Conservation (phyloP, 208 protist genomes). For the Acanthamoeba healyi region DNA sequence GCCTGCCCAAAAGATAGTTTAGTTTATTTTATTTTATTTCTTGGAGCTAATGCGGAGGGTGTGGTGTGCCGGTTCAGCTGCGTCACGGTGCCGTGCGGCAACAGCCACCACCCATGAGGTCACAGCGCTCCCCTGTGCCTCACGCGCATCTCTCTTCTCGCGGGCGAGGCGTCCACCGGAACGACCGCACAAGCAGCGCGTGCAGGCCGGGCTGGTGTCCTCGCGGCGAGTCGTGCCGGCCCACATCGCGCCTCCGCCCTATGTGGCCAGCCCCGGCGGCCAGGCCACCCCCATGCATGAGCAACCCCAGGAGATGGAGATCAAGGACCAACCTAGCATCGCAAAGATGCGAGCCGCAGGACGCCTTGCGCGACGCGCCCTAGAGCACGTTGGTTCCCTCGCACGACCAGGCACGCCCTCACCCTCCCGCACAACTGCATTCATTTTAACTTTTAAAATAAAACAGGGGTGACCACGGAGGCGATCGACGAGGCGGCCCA, state of each 20-base stretch:
- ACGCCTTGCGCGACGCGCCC: conserved; percentile 6
- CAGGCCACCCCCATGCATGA: background rate
- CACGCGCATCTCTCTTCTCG: background rate
- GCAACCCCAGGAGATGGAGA: conserved; percentile 1
- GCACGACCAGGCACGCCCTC: background rate
- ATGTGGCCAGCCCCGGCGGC: background rate
- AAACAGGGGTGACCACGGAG: conserved; percentile 97
- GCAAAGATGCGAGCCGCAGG: conserved; percentile 12
- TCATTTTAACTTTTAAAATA: too few relatives aligned
- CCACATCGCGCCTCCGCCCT: conserved; percentile 2
- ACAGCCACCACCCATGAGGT: too few relatives aligned
- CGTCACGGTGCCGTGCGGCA: too few relatives aligned
- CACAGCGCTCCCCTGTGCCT: too few relatives aligned
- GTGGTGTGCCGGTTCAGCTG: too few relatives aligned
- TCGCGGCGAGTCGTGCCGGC: background rate
- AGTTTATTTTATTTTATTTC: too few relatives aligned
- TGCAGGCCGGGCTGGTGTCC: background rate
- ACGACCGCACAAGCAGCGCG: background rate
- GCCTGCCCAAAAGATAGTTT: too few relatives aligned
- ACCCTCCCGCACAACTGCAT: background rate
- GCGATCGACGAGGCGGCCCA: conserved; percentile 95
- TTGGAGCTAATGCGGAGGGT: too few relatives aligned
- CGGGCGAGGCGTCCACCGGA: background rate
- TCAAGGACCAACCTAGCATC: background rate
- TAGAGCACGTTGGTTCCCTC: background rate